Base-by-base conservation (phyloP, 73 alveolate genomes). In the Tetrahymena borealis region DNA sequence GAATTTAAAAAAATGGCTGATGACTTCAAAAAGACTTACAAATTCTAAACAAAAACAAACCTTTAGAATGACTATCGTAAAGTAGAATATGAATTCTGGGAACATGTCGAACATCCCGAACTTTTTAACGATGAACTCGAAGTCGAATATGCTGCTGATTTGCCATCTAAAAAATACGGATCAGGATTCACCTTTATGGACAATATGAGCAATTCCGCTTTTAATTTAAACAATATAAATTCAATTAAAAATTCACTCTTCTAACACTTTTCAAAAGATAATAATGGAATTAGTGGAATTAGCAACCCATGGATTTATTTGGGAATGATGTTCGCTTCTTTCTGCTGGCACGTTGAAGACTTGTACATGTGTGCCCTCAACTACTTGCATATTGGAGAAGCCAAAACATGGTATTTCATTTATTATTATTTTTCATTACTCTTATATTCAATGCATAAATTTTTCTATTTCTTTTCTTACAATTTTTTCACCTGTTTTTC, bases 261-360 rank as follows among this genome's bases (percentile, higher is more conserved):
- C 39, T 91, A 95, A 90, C 95, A 94, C 78, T 91, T 96, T 38
- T 91, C 95, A 20, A 20, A 38, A 11, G 90, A 93, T 24, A 33
- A 90, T 12, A 90, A 93, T 12, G 94, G 96, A 18, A 96, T 96
- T 20, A 92, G 97, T 32, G 99, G 99, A 0, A 94, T 96, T 90
- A 96, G 95, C 39, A 93, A 92, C 31, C 97, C 99, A 32, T 96
- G 99, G 99, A 41, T 94, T 20, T 96, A 96, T 91, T 37, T 92
- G 15, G 99, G 99, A 78, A 95, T 96, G 98, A 95, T 78, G 90
- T 96, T 78, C 43, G 94, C 99, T 32, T 91, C 98, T 0, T 96
- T 96, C 94, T 96, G 99, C 94, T 96, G 99, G 99, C 99, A 96
- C 91, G 94, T 91, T 39, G 99, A 96, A 90, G 97, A 96, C 90